Percentiles rank a stretch among this genome's conserved stretches.
phyloP scores from a whole-genome alignment of 2,329 filamentous ascomycete species.

The Massarina eburnea region DNA sequence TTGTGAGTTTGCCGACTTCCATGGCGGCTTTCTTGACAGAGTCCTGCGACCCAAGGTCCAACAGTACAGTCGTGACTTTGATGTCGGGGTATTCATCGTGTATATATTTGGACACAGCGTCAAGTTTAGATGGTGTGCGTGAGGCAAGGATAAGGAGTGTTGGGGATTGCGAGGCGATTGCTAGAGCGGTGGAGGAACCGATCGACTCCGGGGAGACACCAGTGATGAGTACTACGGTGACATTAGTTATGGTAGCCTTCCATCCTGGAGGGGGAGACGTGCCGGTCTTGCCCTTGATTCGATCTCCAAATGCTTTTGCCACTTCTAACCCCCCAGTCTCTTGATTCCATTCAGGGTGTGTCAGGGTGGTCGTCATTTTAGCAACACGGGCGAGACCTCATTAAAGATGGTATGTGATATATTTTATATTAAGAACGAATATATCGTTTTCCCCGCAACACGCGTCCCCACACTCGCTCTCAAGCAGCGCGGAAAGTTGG shows the following conservation, averaged over 20 bases:
- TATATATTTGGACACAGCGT: conserved; percentile 43
- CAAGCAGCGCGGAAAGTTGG: too few species aligned
- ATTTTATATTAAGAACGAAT: too few species aligned
- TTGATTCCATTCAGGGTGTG: conserved; percentile 38
- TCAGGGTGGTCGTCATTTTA: conserved; percentile 19
- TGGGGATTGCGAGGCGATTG: conserved; percentile 31
- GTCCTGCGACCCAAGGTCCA: conserved; percentile 46
- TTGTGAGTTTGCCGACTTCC: conserved; percentile 23
- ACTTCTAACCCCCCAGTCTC: conserved; percentile 35
- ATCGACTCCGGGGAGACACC: conserved; percentile 35
- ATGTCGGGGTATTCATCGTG: conserved; percentile 29
- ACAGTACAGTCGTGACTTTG: conserved; percentile 18
- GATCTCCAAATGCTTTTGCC: conserved; percentile 30
- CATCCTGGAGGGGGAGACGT: not conserved
- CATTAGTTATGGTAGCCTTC: conserved; percentile 4
- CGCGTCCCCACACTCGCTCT: too few species aligned
- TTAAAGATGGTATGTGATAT: too few species aligned
- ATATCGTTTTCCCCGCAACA: too few species aligned
- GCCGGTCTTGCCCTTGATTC: conserved; percentile 33
- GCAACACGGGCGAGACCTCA: not conserved
- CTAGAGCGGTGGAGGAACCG: conserved; percentile 30
- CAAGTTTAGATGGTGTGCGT: conserved; percentile 48
- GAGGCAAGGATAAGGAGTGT: conserved; percentile 39
- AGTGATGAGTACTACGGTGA: conserved; percentile 41
- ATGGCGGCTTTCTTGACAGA: conserved; percentile 40